phyloP scores from a whole-genome alignment of 106 monocot species.

The Platanthera guangdongensis region DNA sequence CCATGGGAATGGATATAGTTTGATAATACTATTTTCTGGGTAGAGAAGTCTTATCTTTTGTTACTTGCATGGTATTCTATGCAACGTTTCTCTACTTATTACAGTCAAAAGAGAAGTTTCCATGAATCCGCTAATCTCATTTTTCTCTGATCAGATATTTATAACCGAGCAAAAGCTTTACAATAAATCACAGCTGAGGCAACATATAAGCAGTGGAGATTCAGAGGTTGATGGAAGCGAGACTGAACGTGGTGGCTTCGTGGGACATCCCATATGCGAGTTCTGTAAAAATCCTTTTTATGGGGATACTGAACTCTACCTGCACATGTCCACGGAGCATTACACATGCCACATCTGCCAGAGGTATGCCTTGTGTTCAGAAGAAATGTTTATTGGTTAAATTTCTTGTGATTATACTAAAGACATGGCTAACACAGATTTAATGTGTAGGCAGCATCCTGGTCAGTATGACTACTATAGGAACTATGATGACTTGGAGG shows the following conservation, averaged over 20 bases:
- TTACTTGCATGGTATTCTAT: background rate
- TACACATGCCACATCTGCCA: conserved; percentile 92
- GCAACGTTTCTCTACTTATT: background rate
- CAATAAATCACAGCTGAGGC: conserved; percentile 66
- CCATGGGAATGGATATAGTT: background rate
- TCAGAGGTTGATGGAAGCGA: conserved; percentile 91
- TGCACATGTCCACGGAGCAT: conserved; percentile 89
- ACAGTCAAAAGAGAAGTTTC: background rate
- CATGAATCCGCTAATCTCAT: background rate
- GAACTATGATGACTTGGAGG: conserved; percentile 96
- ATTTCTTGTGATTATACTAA: background rate
- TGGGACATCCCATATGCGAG: conserved; percentile 87
- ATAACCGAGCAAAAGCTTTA: conserved; percentile 97
- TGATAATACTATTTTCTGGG: background rate
- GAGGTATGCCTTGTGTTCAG: conserved; percentile 34
- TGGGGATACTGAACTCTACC: conserved; percentile 93
- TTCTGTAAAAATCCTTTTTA: conserved; percentile 87
- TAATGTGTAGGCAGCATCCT: conserved; percentile 66
- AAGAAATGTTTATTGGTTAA: background rate
- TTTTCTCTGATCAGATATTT: conserved; percentile 50
- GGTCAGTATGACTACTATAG: conserved; percentile 85
- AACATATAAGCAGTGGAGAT: conserved; percentile 73
- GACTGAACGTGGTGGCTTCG: conserved; percentile 85
- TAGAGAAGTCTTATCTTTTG: background rate
- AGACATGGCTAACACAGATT: background rate